Base-by-base conservation (phyloP, 495 filamentous ascomycete genomes). In the Pseudomonodictys pantanalensis region DNA sequence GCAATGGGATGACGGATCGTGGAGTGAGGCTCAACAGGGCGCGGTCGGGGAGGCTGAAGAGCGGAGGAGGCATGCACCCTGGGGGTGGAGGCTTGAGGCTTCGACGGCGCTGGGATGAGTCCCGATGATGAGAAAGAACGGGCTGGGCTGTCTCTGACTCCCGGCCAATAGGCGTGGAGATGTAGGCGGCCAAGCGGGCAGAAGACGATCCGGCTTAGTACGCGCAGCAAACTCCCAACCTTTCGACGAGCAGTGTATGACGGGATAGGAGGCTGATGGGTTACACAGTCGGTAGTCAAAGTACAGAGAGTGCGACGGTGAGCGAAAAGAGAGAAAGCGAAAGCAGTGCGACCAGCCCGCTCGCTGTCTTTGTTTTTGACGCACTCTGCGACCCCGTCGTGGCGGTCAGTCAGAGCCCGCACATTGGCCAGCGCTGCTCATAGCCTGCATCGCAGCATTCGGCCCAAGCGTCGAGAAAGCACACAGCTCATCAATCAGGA, bases 11-110 rank as follows among this genome's bases (percentile, higher is more conserved):
- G 12, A 23, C 53, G 23, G 12, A 44, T 24, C 11, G 20, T 44
- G 9, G 33, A 44, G 29, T 42, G 55, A 49, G 55, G 55, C 55
- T 52, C 49, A 30, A 25, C 49, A 39, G 49, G 49, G 49, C 49
- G 49, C 30, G n/a, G 49, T 10, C 29, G 28, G 30, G 24, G 3
- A 32, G 32, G 30, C 26, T 18, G 17, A 8, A n/a, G 12, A 9
- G 49, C 29, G 3, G 28, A 25, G 18, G 22, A 48, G 18, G 44
- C 9, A 18, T 4, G n/a, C 18, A 39, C 17, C 5, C 39, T 11
- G 20, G 18, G 2, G 42, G 53, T 23, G 35, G 38, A 18, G 15
- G 3, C 20, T 15, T 41, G 38, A 18, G 38, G 3, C 5, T 12
- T 3, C 38, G 12, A 41, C 4, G 38, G 12, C 38, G 15, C 32